Conservation (phyloP, 352 stramenopile genomes). For the Pythium plurisporium region DNA sequence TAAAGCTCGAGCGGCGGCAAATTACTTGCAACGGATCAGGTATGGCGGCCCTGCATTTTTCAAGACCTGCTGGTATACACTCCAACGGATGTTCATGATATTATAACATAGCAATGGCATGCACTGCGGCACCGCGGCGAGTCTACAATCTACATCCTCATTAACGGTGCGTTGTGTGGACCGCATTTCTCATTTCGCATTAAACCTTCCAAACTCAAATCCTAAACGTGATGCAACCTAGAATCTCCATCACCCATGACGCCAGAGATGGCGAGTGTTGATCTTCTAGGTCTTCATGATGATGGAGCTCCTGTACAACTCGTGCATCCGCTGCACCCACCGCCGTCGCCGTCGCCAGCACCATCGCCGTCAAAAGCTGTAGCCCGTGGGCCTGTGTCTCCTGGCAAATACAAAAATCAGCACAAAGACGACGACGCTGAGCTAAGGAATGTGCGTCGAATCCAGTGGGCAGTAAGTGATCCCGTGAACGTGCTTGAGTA, state of each 20-base stretch:
- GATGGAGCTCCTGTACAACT: background rate
- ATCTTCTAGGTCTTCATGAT: slow-evolving; percentile 18
- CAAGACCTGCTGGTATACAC: no score
- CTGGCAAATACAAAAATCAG: background rate
- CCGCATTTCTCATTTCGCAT: background rate
- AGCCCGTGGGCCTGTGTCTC: background rate
- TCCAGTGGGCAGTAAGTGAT: slow-evolving; percentile 10
- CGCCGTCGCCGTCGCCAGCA: background rate
- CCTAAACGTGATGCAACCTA: background rate
- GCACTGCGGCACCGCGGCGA: slow-evolving; percentile 3
- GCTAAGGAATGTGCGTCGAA: background rate
- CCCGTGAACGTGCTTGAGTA: background rate
- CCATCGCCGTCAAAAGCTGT: background rate
- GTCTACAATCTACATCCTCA: slow-evolving; percentile 18
- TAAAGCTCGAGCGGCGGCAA: no score
- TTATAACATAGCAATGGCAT: slow-evolving; percentile 17
- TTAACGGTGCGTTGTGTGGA: slow-evolving; percentile 3
- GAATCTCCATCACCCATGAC: background rate
- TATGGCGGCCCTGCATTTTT: no score
- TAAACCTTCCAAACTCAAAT: background rate
- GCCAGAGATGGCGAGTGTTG: background rate
- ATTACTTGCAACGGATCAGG: slow-evolving; percentile 4
- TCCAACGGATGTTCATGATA: no score
- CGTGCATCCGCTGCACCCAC: background rate
- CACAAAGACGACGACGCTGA: no score